Base-by-base conservation (phyloP, 2,329 filamentous ascomycete genomes). In the Aspergillus ibericus region DNA sequence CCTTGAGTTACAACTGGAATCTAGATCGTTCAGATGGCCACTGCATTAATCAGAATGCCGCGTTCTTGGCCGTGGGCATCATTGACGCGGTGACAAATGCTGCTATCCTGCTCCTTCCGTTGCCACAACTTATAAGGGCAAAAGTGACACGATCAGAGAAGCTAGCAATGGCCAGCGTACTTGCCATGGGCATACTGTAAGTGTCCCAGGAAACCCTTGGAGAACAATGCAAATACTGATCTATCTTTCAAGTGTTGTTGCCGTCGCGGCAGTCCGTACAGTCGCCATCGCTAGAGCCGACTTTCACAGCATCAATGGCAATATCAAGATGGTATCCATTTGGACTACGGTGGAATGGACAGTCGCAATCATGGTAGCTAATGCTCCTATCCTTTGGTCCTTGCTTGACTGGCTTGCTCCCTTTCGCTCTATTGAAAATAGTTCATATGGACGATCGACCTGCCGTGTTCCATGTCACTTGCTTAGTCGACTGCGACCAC, bases 1-100 rank as follows among this genome's bases (percentile, higher is more conserved):
- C 56, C 16, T 22, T 58, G 13, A 16, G 36, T 16, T 58, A 58
- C 44, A 36, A 58, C 29, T 58, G 56, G 56, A 53, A 32, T n/a
- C n/a, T 49, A 27, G 8, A 53, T 10, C 51, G 13, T 15, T 7
- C 32, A 1, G 56, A 25, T 15, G 22, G 34, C 5, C 49, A 54
- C 35, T 58, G 56, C 34, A 40, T 58, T 9, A 42, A 58, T 38
- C 42, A n/a, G 15, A 48, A 40, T 13, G 36, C 42, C 12, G 50
- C 44, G 8, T 32, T 52, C 16, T 12, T 48, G 22, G 50, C 40
- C 12, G 18, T 58, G 12, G 34, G 56, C n/a, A 34, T 48, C 15
- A 25, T 58, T 29, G 56, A 58, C 29, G 27, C 40, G 32, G 16
- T 25, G 35, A 53, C 50, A 13, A 58, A 40, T 29, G 22, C 50